Evolutionary conservation across 2,329 filamentous ascomycete species (phyloP).

Genomic region (Fusarium penzigii): DNA sequence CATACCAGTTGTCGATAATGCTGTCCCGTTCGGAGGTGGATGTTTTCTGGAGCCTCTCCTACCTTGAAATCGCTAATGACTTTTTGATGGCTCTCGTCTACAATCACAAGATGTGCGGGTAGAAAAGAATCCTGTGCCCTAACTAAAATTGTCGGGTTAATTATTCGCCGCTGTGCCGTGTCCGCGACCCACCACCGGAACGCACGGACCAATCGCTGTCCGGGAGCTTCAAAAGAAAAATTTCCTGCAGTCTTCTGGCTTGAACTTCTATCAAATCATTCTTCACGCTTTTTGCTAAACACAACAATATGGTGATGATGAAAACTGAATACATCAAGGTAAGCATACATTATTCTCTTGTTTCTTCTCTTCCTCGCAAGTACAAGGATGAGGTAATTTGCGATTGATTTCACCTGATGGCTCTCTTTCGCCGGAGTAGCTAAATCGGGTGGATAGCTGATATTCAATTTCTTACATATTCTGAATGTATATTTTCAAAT

Average conservation of each 20-base stretch:
- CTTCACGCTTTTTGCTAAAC: slow-evolving; percentile 3
- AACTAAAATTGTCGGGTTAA: slow-evolving; percentile 38
- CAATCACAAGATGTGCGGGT: slow-evolving; percentile 38
- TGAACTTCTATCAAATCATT: background rate
- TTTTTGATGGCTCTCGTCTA: slow-evolving; percentile 43
- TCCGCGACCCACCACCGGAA: background rate
- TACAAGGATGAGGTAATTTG: slow-evolving; percentile 94
- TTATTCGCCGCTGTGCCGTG: slow-evolving; percentile 27
- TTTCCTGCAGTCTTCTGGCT: slow-evolving; percentile 6
- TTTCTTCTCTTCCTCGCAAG: slow-evolving; percentile 6
- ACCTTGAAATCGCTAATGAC: slow-evolving; percentile 41
- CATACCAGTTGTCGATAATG: slow-evolving; percentile 43
- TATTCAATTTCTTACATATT: slow-evolving; percentile 99
- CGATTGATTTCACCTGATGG: slow-evolving; percentile 90
- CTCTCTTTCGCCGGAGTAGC: slow-evolving; percentile 85
- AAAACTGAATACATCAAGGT: slow-evolving; percentile 26
- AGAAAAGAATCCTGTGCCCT: slow-evolving; percentile 45
- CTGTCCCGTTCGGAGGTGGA: slow-evolving; percentile 40
- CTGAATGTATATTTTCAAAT: slow-evolving; percentile 57
- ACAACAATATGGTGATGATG: slow-evolving; percentile 21
- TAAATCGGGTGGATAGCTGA: slow-evolving; percentile 77
- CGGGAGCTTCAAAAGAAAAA: slow-evolving; percentile 32
- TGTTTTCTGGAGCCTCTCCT: slow-evolving; percentile 38
- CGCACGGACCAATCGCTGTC: slow-evolving; percentile 22
- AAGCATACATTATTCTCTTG: slow-evolving; percentile 20